phyloP scores from a whole-genome alignment of 352 stramenopile species.

The Globisporangium cederbergense region DNA sequence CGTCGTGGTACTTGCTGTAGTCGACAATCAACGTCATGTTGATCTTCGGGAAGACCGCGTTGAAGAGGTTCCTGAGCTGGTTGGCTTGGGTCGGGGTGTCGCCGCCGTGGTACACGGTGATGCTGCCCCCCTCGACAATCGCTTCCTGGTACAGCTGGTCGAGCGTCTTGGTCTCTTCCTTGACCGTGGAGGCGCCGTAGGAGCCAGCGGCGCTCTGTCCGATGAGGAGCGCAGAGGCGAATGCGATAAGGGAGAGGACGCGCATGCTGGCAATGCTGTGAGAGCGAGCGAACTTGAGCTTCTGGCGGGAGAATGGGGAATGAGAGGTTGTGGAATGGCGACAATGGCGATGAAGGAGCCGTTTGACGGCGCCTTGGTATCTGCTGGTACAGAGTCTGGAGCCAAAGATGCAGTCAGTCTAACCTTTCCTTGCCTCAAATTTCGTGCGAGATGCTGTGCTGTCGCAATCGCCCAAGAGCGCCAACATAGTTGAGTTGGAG shows the following conservation, averaged over 20 bases:
- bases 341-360: too few species aligned
- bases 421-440: too few species aligned
- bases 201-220: constrained; percentile 9
- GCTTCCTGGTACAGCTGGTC: too few species aligned
- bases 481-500: too few species aligned
- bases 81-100: constrained; percentile 28
- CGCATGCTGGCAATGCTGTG: neutral
- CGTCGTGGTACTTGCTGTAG: constrained; percentile 58
- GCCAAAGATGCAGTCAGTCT: too few species aligned
- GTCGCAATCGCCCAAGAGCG: too few species aligned
- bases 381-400: too few species aligned
- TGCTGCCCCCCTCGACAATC: too few species aligned
- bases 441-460: too few species aligned
- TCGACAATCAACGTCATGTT: constrained; percentile 58
- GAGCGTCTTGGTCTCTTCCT: too few species aligned
- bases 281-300: neutral
- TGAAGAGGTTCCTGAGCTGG: constrained; percentile 22
- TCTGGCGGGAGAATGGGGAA: neutral
- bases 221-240: neutral
- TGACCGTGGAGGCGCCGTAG: constrained; percentile 1
- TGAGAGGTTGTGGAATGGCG: neutral
- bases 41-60: constrained; percentile 37
- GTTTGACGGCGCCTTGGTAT: too few species aligned
- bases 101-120: constrained; percentile 17
- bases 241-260: neutral